Evolutionary conservation across 2,329 filamentous ascomycete genomes (phyloP), one percentile per base, ranked within the genome.

Genomic region (Cytospora piceicola): DNA sequence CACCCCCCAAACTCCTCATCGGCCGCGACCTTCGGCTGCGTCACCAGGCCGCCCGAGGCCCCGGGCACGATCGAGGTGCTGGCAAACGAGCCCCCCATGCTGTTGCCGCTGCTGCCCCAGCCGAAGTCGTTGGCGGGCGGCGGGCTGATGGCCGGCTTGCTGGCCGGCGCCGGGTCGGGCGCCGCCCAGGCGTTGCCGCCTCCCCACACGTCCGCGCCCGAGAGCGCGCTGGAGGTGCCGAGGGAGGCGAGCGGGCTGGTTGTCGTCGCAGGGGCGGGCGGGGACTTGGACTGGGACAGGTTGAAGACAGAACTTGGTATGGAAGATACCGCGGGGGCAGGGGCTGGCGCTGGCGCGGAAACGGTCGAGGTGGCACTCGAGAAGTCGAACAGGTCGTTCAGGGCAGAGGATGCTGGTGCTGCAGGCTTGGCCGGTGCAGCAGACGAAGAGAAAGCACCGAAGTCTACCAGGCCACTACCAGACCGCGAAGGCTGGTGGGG

Each of bases 1-100:
- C 94, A 98, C 15, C 94, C 94, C 24, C 94, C 94, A 80, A 97
- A 98, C 74, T 98, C 94, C 77, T 98, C 94, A 72, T 98, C 94
- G 0, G 92, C 90, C 42, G 91, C 85, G 2, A 97, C 91, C 72
- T 90, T 89, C 29, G 92, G 88, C 51, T 82, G 79, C 63, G 81
- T 74, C 61, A 82, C 85, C 77, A 92, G 90, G 7, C 90, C 90
- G 29, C 90, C 89, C 70, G 84, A 84, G 0, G 85, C 80, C 1
- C 86, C 85, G 2, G 85, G 85, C 24, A 90, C 82, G 74, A 89
- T 87, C 58, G 86, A 84, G 68, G 86, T 83, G 71, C 74, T 85
- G 51, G 85, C 82, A 70, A 89, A 82, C n/a, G 81, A 81, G 32
- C 53, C 60, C 34, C 58, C 64, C 22, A 73, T 68, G 65, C 74